Percentiles rank a stretch among this genome's conserved stretches.
Conservation (phyloP, 306 rosid species). For the Rubus idaeus region DNA sequence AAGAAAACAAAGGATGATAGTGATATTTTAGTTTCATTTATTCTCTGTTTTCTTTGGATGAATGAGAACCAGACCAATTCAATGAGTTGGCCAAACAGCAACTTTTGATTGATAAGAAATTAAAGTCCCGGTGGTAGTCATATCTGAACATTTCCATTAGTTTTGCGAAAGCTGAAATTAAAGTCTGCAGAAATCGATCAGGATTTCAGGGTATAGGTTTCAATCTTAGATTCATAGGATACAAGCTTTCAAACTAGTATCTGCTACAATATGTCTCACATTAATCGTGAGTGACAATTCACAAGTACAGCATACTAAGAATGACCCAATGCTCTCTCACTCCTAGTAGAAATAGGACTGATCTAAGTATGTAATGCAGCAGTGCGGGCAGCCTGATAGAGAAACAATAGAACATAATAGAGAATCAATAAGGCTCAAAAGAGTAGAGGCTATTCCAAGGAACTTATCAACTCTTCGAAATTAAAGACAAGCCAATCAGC, state of each 20-base stretch:
- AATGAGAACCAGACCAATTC: not conserved
- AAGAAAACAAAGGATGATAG: not conserved
- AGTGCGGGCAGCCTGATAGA: not conserved
- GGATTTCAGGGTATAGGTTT: not conserved
- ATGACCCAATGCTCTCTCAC: not conserved
- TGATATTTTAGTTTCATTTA: not conserved
- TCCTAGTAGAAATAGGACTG: not conserved
- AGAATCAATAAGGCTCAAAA: not conserved
- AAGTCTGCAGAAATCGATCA: not conserved
- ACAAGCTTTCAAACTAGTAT: not conserved
- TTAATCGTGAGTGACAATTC: not conserved
- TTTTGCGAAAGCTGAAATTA: not conserved
- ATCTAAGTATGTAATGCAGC: not conserved
- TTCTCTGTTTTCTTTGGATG: not conserved
- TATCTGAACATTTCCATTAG: no score
- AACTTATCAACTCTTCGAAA: conserved; percentile 56
- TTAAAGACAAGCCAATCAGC: conserved; percentile 85
- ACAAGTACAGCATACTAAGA: not conserved
- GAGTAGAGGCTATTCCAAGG: conserved; percentile 19
- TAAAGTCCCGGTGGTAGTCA: not conserved
- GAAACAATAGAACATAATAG: not conserved
- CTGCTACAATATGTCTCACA: not conserved
- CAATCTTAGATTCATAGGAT: not conserved
- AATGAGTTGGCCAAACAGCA: not conserved
- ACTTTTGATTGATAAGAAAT: not conserved